phyloP scores from a whole-genome alignment of 805 yeast genomes.

The Tetrapisispora pingtungensis region DNA sequence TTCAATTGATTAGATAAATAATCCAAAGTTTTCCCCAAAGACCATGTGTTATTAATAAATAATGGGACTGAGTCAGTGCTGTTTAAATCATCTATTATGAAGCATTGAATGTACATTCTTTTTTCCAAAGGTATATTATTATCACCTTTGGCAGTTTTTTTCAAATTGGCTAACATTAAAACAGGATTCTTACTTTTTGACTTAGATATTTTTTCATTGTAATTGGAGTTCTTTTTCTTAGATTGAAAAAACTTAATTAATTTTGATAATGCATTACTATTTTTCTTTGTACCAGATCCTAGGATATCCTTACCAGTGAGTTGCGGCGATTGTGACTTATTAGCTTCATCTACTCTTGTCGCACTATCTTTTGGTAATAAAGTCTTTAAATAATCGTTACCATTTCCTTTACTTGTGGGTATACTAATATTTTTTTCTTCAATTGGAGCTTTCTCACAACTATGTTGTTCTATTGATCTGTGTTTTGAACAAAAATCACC shows the following conservation, averaged over 20 bases:
- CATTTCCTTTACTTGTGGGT: conserved; percentile 4
- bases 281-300: conserved; percentile 8
- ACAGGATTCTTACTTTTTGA: conserved; percentile 6
- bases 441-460: conserved; percentile 9
- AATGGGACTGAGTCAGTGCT: conserved; percentile 7
- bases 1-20: conserved; percentile 19
- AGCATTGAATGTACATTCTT: conserved; percentile 21
- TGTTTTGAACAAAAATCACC: conserved; percentile 25
- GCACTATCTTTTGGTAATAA: conserved; percentile 24
- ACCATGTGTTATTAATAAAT: conserved; percentile 26
- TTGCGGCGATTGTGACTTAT: background rate
- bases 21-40: conserved; percentile 27
- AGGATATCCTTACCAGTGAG: background rate
- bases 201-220: conserved; percentile 5
- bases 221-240: conserved; percentile 5
- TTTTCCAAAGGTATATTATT: conserved; percentile 18
- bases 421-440: background rate
- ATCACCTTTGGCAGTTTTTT: conserved; percentile 22
- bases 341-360: conserved; percentile 12
- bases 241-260: conserved; percentile 18
- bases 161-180: conserved; percentile 12
- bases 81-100: conserved; percentile 4
- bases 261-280: conserved; percentile 18
- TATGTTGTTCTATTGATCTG: conserved; percentile 21
- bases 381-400: conserved; percentile 19